Percentiles rank a stretch among this genome's conserved stretches.
These are phyloP conservation scores for Penicillium griseofulvum DNA, from an alignment of 2,329 filamentous ascomycete species.

Conservation along the genomic window DNA sequence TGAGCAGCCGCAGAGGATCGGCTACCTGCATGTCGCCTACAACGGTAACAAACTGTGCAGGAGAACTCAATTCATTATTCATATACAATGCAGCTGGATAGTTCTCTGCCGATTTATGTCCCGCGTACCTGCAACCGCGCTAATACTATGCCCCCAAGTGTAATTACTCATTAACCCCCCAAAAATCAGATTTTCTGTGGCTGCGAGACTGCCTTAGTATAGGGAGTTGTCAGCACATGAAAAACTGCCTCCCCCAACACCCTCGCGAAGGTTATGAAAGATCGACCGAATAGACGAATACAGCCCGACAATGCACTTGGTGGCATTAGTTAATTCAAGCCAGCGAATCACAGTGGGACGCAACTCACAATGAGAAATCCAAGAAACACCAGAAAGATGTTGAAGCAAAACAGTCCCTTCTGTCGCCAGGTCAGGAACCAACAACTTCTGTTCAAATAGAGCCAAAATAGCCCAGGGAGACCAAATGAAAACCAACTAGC, in stretches of 20 bases:
- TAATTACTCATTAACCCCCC: background rate
- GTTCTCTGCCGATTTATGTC: background rate
- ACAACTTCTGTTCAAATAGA: slow-evolving; percentile 26
- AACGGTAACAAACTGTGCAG: background rate
- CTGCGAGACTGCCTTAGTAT: background rate
- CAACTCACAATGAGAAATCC: slow-evolving; percentile 15
- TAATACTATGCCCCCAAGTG: background rate
- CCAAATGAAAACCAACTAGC: slow-evolving; percentile 60
- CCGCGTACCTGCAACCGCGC: background rate
- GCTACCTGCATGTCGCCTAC: background rate
- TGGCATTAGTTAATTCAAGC: background rate
- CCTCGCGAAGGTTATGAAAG: slow-evolving; percentile 11
- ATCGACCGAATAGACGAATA: slow-evolving; percentile 27
- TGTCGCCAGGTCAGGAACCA: slow-evolving; percentile 22
- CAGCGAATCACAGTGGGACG: background rate
- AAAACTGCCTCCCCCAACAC: slow-evolving; percentile 15
- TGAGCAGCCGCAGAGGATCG: background rate
- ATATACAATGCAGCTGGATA: background rate
- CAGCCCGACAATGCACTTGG: slow-evolving; percentile 29
- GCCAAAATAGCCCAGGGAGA: slow-evolving; percentile 30
- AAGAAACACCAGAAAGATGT: slow-evolving; percentile 12
- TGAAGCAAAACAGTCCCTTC: slow-evolving; percentile 17
- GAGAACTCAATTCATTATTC: slow-evolving; percentile 2
- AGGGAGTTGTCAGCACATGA: slow-evolving; percentile 21
- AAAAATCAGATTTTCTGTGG: background rate